A percentile compares a stretch with the other conserved stretches of the same genome.
These are phyloP conservation scores for Iris macrosiphon DNA, from an alignment of 106 monocot species.

Conservation along the genomic window DNA sequence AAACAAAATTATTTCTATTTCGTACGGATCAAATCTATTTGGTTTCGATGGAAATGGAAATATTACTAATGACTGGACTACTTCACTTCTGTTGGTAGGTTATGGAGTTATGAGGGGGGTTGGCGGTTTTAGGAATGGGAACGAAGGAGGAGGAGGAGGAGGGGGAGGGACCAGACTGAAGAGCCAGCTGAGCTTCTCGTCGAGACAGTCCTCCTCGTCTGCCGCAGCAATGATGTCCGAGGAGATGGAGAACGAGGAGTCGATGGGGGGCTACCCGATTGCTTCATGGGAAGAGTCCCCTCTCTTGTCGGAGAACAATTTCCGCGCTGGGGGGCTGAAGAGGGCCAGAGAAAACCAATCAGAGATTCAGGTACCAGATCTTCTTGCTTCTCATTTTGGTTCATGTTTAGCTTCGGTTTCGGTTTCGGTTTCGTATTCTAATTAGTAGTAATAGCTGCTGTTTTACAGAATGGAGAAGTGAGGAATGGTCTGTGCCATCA, in stretches of 20 bases:
- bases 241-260: conserved; percentile 3
- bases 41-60: conserved; percentile 1
- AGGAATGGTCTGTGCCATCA: conserved; percentile 61
- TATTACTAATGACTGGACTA: background rate
- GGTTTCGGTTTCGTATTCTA: background rate
- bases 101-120: conserved; percentile 10
- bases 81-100: conserved; percentile 1
- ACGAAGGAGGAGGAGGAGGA: background rate
- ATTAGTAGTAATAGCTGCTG: too few relatives aligned
- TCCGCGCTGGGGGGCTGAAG: background rate
- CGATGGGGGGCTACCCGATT: background rate
- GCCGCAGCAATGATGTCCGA: background rate
- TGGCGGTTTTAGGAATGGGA: conserved; percentile 7
- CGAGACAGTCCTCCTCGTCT: conserved; percentile 1
- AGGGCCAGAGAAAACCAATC: conserved; percentile 1
- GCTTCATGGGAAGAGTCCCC: conserved; percentile 12
- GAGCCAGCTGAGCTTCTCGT: conserved; percentile 11
- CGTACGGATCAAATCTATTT: background rate
- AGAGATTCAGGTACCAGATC: background rate
- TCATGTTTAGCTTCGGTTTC: background rate
- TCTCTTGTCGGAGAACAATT: background rate
- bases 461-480: conserved; percentile 28
- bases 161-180: background rate
- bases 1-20: background rate
- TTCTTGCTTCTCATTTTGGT: background rate